phyloP scores from a whole-genome alignment of 305 asterid genomes.

The Petunia hybrid region DNA sequence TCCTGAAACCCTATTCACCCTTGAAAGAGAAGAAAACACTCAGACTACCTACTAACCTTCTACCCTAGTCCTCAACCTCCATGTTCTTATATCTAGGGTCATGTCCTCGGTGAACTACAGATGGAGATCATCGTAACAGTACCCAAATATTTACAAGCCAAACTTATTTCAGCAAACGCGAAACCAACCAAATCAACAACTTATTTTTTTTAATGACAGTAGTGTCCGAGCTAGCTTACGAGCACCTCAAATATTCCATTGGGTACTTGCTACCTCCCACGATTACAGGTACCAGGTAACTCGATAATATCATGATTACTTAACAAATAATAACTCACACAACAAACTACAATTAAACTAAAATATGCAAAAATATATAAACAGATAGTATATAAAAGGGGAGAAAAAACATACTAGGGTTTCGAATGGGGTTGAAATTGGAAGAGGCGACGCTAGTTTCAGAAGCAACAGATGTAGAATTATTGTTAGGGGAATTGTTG shows the following conservation, averaged over 20 bases:
- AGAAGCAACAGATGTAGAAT: conserved; percentile 38
- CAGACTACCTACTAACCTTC: no score
- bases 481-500: not conserved
- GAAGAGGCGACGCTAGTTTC: conserved; percentile 70
- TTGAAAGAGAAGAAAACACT: no score
- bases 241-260: no score
- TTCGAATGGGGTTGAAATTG: conserved; percentile 44
- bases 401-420: conserved; percentile 28
- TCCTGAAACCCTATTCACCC: no score
- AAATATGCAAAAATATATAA: not conserved
- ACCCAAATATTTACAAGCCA: not conserved
- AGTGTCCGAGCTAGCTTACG: no score
- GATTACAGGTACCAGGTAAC: not conserved
- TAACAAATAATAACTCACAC: not conserved
- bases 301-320: conserved; percentile 1
- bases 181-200: not conserved
- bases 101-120: no score
- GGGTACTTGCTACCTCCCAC: no score
- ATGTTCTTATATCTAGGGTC: no score
- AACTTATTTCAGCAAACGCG: conserved; percentile 1
- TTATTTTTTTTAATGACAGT: no score
- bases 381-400: not conserved
- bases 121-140: no score
- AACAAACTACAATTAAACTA: not conserved
- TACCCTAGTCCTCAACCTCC: no score